phyloP scores from a whole-genome alignment of 345 rosid genomes.

The Gynandropsis gynandra region DNA sequence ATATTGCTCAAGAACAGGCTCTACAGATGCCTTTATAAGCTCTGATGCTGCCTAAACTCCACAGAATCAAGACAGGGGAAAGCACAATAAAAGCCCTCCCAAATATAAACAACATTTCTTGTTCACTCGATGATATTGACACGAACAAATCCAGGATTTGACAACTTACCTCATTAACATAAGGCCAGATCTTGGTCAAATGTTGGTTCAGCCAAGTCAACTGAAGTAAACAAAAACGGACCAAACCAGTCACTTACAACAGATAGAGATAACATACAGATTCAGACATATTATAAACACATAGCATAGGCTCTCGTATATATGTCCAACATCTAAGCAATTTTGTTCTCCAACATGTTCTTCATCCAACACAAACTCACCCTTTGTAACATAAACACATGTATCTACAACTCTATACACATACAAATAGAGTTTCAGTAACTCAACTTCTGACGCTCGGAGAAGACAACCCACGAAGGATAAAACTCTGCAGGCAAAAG shows the following conservation, averaged over 20 bases:
- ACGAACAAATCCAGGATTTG: not conserved
- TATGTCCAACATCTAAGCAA: conserved; percentile 5
- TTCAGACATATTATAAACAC: not conserved
- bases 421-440: not conserved
- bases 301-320: too few relatives aligned
- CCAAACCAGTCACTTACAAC: conserved; percentile 21
- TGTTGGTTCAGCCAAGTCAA: conserved; percentile 88
- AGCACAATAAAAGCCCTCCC: not conserved
- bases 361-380: not conserved
- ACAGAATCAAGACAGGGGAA: not conserved
- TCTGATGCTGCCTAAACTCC: conserved; percentile 88
- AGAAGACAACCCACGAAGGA: conserved; percentile 97
- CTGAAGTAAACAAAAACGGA: conserved; percentile 35
- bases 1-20: conserved; percentile 89
- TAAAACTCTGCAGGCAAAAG: conserved; percentile 70
- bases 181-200: conserved; percentile 95
- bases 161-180: conserved; percentile 56
- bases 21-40: conserved; percentile 75
- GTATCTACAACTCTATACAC: not conserved
- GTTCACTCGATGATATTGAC: not conserved
- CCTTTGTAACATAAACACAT: too few relatives aligned
- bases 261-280: not conserved
- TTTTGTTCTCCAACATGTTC: not conserved
- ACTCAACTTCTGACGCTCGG: conserved; percentile 84
- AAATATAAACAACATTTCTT: conserved; percentile 10